phyloP scores from a whole-genome alignment of 78 protist species.

The Polysphondylium violaceum region DNA sequence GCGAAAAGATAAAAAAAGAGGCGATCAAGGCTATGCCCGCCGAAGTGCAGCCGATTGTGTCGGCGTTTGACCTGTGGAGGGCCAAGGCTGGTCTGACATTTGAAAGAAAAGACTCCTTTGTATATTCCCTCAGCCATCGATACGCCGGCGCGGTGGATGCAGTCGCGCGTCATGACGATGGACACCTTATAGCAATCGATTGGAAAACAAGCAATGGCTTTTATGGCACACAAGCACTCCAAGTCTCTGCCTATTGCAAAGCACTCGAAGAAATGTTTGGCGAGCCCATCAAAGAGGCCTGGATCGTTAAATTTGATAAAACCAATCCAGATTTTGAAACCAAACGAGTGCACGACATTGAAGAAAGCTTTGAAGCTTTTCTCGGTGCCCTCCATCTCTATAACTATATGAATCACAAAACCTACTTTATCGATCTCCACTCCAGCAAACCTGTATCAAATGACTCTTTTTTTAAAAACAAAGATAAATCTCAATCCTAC shows the following conservation, averaged over 20 bases:
- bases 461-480: too few relatives aligned
- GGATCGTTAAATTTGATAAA: constrained; percentile 46
- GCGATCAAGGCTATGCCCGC: background rate
- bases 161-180: constrained; percentile 29
- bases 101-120: constrained; percentile 16
- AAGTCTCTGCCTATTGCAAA: constrained; percentile 52
- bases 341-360: constrained; percentile 7
- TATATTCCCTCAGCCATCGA: background rate
- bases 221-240: constrained; percentile 13
- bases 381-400: constrained; percentile 14
- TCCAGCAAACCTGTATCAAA: too few relatives aligned
- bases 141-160: constrained; percentile 76
- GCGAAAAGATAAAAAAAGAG: background rate
- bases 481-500: too few relatives aligned
- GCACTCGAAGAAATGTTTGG: constrained; percentile 64
- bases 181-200: constrained; percentile 23
- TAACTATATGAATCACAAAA: too few relatives aligned
- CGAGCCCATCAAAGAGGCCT: constrained; percentile 39
- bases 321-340: background rate
- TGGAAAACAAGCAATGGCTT: constrained; percentile 31
- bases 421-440: too few relatives aligned
- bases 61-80: background rate
- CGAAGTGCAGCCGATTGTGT: background rate
- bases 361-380: constrained; percentile 12
- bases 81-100: background rate